Conservation (phyloP, 306 rosid genomes). For the Lathyrus sativus region DNA sequence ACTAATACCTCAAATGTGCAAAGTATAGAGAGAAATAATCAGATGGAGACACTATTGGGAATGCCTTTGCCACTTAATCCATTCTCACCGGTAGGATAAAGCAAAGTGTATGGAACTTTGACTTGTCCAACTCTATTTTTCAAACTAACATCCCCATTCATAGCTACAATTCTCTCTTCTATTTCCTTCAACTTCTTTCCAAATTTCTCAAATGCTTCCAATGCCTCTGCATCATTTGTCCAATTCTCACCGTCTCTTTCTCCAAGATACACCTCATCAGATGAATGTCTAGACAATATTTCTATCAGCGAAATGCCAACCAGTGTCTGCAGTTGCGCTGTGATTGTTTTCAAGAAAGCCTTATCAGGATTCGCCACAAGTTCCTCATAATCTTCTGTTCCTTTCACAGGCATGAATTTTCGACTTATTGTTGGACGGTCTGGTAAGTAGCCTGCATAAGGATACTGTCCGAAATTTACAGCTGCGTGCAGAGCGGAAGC, state of each 20-base stretch:
- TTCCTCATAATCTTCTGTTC: slow-evolving; percentile 52
- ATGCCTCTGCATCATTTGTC: slow-evolving; percentile 54
- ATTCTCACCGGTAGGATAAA: slow-evolving; percentile 60
- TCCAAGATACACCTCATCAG: slow-evolving; percentile 64
- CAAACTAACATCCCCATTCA: slow-evolving; percentile 55
- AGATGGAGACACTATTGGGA: slow-evolving; percentile 81
- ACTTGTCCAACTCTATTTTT: slow-evolving; percentile 70
- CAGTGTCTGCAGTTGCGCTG: slow-evolving; percentile 50
- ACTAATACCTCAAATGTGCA: too few species aligned
- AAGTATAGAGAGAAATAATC: too few species aligned
- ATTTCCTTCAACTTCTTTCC: slow-evolving; percentile 53
- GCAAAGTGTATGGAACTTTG: slow-evolving; percentile 69
- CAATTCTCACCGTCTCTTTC: slow-evolving; percentile 59
- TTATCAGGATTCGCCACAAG: slow-evolving; percentile 48
- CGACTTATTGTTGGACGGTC: slow-evolving; percentile 55
- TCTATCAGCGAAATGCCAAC: slow-evolving; percentile 50
- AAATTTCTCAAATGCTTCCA: slow-evolving; percentile 58
- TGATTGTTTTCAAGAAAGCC: slow-evolving; percentile 52
- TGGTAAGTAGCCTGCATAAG: slow-evolving; percentile 53
- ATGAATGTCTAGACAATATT: slow-evolving; percentile 53
- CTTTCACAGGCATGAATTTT: slow-evolving; percentile 49
- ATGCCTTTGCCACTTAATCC: slow-evolving; percentile 83
- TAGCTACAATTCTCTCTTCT: slow-evolving; percentile 46
- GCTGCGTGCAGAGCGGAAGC: slow-evolving; percentile 69
- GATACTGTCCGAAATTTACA: slow-evolving; percentile 61